Evolutionary conservation across 208 protist species (phyloP).

Genomic region (Acanthamoeba castellanii): DNA sequence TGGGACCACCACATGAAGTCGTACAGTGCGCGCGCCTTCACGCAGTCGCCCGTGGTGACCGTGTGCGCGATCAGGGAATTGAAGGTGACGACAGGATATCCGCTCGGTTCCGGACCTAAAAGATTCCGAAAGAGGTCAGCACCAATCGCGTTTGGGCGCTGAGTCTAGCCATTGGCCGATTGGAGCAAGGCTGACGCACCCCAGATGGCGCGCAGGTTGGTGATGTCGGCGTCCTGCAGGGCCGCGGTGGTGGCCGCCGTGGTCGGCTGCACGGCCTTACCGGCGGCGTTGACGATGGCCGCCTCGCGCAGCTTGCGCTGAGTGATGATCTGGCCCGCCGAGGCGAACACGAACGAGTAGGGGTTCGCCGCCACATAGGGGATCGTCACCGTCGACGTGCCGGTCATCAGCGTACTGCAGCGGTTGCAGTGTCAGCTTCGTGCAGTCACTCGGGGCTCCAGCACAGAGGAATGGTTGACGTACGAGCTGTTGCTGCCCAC

Average conservation of each 20-base stretch:
- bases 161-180: background rate
- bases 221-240: background rate
- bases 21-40: background rate
- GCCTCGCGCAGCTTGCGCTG: slow-evolving; percentile 14
- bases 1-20: slow-evolving; percentile 44
- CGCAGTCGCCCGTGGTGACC: background rate
- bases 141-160: background rate
- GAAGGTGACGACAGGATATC: slow-evolving; percentile 1
- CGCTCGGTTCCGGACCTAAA: background rate
- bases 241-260: background rate
- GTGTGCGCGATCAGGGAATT: slow-evolving; percentile 34
- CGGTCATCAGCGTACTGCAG: background rate
- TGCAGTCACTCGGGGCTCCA: no score
- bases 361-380: background rate
- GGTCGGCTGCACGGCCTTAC: background rate
- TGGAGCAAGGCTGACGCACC: background rate
- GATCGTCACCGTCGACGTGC: background rate
- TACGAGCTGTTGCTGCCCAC: background rate
- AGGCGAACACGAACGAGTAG: slow-evolving; percentile 28
- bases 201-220: background rate
- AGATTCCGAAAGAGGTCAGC: background rate
- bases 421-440: no score
- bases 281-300: background rate
- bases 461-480: background rate
- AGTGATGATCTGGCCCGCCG: background rate